Evolutionary conservation across 768 basidiomycete species (phyloP).

Genomic region (Hysterangium stoloniferum): DNA sequence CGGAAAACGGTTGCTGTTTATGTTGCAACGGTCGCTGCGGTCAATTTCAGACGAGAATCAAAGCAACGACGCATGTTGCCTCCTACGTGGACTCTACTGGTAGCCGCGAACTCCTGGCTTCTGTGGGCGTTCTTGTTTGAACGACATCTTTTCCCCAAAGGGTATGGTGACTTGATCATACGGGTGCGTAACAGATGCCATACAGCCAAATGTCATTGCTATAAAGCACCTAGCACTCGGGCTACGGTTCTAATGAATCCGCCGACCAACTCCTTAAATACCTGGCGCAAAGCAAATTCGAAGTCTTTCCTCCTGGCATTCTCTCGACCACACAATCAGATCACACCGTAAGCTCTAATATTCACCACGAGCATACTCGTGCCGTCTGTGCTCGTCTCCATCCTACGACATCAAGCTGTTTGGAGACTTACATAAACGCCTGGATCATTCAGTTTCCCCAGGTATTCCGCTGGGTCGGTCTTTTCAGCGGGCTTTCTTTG

Average conservation of each 20-base stretch:
- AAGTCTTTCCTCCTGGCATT: background rate
- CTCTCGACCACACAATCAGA: background rate
- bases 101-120: conserved; percentile 4
- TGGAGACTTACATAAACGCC: background rate
- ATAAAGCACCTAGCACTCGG: background rate
- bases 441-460: conserved; percentile 1
- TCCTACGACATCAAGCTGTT: background rate
- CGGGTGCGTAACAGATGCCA: background rate
- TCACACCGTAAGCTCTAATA: background rate
- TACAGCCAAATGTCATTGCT: background rate
- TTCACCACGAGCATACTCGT: conserved; percentile 1
- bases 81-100: conserved; percentile 2
- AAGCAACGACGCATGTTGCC: background rate
- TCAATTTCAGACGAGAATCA: background rate
- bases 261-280: background rate
- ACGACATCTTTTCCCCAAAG: background rate
- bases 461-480: background rate
- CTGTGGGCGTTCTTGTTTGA: conserved; percentile 6
- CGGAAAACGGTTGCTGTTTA: background rate
- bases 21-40: conserved; percentile 1
- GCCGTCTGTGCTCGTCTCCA: conserved; percentile 5
- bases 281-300: conserved; percentile 1
- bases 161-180: background rate
- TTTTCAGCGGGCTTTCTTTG: background rate
- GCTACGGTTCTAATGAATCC: conserved; percentile 1